These are phyloP conservation scores for Aspergillus terreus DNA, from an alignment of 2,329 filamentous ascomycete species.

Conservation along the genomic window DNA sequence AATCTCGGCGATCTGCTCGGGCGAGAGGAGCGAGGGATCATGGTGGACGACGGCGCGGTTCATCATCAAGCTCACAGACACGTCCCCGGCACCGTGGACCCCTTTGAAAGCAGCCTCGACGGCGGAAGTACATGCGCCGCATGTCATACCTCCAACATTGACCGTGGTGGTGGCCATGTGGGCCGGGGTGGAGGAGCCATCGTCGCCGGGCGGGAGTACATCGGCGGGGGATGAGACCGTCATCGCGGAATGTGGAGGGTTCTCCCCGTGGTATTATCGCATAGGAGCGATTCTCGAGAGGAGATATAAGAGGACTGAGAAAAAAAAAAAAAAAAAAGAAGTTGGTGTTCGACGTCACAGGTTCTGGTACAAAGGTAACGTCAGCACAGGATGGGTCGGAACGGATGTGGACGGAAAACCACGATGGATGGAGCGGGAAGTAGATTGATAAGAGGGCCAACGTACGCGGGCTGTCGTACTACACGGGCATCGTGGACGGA, in stretches of 20 bases:
- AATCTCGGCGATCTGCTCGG: slow-evolving; percentile 74
- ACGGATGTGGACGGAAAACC: slow-evolving; percentile 10
- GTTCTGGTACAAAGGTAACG: not conserved
- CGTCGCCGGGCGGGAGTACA: slow-evolving; percentile 15
- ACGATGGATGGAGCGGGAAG: not conserved
- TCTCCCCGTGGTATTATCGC: slow-evolving; percentile 8
- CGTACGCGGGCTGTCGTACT: not conserved
- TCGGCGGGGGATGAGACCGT: slow-evolving; percentile 16
- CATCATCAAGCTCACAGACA: slow-evolving; percentile 92
- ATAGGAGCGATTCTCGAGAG: slow-evolving; percentile 11
- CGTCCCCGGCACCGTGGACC: slow-evolving; percentile 74
- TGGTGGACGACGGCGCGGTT: slow-evolving; percentile 93
- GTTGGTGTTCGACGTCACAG: not conserved
- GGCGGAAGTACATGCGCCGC: slow-evolving; percentile 92
- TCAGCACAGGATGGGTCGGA: not conserved
- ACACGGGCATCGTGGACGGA: slow-evolving; percentile 1
- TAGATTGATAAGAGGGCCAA: not conserved
- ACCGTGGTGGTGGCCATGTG: slow-evolving; percentile 88
- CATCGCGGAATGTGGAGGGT: slow-evolving; percentile 13
- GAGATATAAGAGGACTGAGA: not conserved
- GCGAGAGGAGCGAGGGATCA: slow-evolving; percentile 68
- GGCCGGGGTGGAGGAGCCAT: slow-evolving; percentile 35
- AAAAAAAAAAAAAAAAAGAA: not conserved
- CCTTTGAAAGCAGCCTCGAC: slow-evolving; percentile 87
- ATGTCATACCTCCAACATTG: slow-evolving; percentile 81